Evolutionary conservation across 169 alveolate species (phyloP).

Genomic region (Pseudocohnilembus persalinus): DNA sequence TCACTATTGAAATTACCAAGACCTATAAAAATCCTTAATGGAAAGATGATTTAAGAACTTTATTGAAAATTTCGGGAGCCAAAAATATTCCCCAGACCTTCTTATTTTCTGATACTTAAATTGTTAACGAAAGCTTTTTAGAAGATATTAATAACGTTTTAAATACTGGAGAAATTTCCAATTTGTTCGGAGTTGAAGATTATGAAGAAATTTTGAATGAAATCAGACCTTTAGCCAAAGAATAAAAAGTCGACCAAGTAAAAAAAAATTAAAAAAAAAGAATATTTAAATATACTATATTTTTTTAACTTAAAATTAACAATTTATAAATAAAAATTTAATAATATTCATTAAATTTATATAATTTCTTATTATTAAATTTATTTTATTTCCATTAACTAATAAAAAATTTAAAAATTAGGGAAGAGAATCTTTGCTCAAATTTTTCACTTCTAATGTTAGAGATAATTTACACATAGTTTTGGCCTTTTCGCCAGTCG

Average conservation of each 20-base stretch:
- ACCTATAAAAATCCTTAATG: constrained; percentile 83
- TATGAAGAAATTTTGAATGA: constrained; percentile 78
- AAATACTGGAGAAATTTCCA: constrained; percentile 95
- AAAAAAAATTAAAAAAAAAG: too few relatives aligned
- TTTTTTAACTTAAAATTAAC: too few relatives aligned
- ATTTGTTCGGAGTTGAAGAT: constrained; percentile 89
- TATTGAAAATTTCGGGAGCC: constrained; percentile 83
- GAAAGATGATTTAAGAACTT: constrained; percentile 86
- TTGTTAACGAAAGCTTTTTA: constrained; percentile 88
- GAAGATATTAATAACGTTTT: constrained; percentile 93
- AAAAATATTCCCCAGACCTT: constrained; percentile 81
- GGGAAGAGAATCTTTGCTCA: constrained; percentile 80
- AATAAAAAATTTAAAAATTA: too few relatives aligned
- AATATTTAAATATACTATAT: too few relatives aligned
- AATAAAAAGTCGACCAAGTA: constrained; percentile 84
- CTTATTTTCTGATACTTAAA: constrained; percentile 90
- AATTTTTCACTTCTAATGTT: constrained; percentile 73
- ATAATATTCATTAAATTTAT: too few relatives aligned
- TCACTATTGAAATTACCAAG: constrained; percentile 83
- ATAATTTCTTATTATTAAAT: too few relatives aligned
- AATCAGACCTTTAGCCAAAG: constrained; percentile 88
- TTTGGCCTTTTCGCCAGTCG: constrained; percentile 89
- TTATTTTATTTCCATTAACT: too few relatives aligned
- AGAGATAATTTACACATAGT: constrained; percentile 88
- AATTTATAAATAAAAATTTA: too few relatives aligned